A percentile compares a stretch with the other conserved stretches of the same genome.
Conservation (phyloP, 768 basidiomycete species). For the Gautieria morchelliformis region DNA sequence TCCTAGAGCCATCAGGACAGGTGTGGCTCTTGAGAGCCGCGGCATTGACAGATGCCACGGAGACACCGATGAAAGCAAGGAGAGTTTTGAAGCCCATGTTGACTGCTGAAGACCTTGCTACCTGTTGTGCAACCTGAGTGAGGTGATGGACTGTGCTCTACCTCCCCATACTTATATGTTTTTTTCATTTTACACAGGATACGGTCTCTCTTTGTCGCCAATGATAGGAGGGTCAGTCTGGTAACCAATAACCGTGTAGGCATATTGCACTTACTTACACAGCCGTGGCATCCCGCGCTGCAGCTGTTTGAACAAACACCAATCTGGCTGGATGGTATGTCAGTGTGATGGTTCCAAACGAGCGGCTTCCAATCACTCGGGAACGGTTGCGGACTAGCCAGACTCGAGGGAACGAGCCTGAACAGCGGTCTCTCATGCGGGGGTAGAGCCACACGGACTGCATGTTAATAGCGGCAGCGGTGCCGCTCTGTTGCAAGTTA, state of each 20-base stretch:
- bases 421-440: too few relatives aligned
- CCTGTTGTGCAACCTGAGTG: not conserved
- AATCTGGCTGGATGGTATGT: too few relatives aligned
- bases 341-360: not conserved
- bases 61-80: not conserved
- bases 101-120: not conserved
- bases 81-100: not conserved
- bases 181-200: too few relatives aligned
- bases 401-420: not conserved
- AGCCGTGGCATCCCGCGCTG: not conserved
- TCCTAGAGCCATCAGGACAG: slow-evolving; percentile 2
- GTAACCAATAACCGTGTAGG: not conserved
- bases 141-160: not conserved
- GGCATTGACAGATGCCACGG: not conserved
- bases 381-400: not conserved
- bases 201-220: too few relatives aligned
- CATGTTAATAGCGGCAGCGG: too few relatives aligned
- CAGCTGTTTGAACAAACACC: not conserved
- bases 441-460: too few relatives aligned
- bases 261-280: not conserved
- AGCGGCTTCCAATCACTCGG: not conserved
- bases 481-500: too few relatives aligned
- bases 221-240: too few relatives aligned
- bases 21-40: slow-evolving; percentile 5
- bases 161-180: not conserved